phyloP scores from a whole-genome alignment of 1,139 yeast genomes.

The Yamadazyma mexicana region DNA sequence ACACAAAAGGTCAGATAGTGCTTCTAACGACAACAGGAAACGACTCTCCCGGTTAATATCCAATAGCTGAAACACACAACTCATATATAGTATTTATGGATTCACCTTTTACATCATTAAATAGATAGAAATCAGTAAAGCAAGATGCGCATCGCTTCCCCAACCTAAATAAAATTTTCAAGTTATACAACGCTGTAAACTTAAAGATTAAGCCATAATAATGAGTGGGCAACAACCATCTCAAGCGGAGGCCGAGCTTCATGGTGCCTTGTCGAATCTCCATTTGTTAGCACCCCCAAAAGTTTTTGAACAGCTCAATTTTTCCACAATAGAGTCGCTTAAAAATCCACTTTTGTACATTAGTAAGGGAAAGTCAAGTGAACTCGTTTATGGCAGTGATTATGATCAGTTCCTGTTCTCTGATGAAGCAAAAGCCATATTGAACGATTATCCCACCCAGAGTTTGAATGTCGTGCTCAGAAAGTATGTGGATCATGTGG shows the following conservation, averaged over 20 bases:
- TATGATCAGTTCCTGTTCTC: slow-evolving; percentile 17
- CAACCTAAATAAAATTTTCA: slow-evolving; percentile 1
- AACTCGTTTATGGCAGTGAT: slow-evolving; percentile 19
- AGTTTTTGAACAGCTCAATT: slow-evolving; percentile 3
- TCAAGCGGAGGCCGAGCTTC: neutral
- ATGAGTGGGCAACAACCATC: neutral
- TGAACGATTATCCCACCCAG: slow-evolving; percentile 20
- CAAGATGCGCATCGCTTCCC: slow-evolving; percentile 11
- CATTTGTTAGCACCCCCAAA: slow-evolving; percentile 12
- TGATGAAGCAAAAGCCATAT: slow-evolving; percentile 13
- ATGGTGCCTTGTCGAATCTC: slow-evolving; percentile 12
- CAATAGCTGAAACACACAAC: neutral
- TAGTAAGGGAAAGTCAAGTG: slow-evolving; percentile 27
- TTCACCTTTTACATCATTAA: neutral
- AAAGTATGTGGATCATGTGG: slow-evolving; percentile 20
- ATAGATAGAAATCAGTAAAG: neutral
- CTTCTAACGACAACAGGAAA: slow-evolving; percentile 20
- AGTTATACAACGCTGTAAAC: neutral
- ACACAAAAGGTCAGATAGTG: slow-evolving; percentile 32
- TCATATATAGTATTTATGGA: neutral
- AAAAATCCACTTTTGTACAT: slow-evolving; percentile 12
- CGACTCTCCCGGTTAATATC: slow-evolving; percentile 14
- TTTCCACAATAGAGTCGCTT: slow-evolving; percentile 5
- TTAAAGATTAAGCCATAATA: neutral
- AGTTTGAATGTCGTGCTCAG: slow-evolving; percentile 21